Conservation (phyloP, 768 basidiomycete genomes). For the Hysterangium stoloniferum region DNA sequence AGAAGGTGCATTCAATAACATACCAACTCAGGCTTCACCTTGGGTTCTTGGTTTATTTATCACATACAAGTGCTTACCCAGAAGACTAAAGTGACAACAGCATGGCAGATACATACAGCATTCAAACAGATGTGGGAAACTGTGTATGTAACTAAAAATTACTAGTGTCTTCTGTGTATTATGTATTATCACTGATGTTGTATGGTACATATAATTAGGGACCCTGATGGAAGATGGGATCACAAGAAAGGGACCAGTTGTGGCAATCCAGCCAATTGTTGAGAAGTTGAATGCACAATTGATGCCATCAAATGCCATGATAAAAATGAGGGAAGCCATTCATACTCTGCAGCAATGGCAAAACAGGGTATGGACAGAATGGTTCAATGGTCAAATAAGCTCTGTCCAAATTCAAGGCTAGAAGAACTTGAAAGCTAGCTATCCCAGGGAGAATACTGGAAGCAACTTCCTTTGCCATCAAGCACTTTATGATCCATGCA, state of each 20-base stretch:
- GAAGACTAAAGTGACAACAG: conserved; percentile 19
- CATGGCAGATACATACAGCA: conserved; percentile 21
- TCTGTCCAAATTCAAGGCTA: conserved; percentile 12
- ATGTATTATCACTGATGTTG: too few species aligned
- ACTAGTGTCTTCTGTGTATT: too few species aligned
- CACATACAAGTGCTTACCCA: conserved; percentile 25
- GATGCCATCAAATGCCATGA: conserved; percentile 21
- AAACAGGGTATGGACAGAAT: conserved; percentile 19
- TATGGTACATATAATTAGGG: conserved; percentile 1
- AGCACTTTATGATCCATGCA: conserved; percentile 25
- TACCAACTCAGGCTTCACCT: conserved; percentile 15
- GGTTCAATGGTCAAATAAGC: conserved; percentile 22
- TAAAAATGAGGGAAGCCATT: conserved; percentile 17
- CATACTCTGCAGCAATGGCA: conserved; percentile 28
- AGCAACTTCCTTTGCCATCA: not conserved
- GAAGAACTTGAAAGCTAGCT: not conserved
- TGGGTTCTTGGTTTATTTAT: conserved; percentile 22
- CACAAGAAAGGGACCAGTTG: conserved; percentile 18
- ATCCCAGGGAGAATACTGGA: not conserved
- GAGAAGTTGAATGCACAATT: conserved; percentile 19
- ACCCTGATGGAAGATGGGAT: conserved; percentile 15
- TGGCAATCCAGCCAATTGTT: conserved; percentile 25
- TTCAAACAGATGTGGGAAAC: conserved; percentile 25
- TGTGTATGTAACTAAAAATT: conserved; percentile 20
- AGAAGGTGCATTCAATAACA: conserved; percentile 20